Conservation (phyloP, 495 filamentous ascomycete genomes). For the Aspergillus leporis region DNA sequence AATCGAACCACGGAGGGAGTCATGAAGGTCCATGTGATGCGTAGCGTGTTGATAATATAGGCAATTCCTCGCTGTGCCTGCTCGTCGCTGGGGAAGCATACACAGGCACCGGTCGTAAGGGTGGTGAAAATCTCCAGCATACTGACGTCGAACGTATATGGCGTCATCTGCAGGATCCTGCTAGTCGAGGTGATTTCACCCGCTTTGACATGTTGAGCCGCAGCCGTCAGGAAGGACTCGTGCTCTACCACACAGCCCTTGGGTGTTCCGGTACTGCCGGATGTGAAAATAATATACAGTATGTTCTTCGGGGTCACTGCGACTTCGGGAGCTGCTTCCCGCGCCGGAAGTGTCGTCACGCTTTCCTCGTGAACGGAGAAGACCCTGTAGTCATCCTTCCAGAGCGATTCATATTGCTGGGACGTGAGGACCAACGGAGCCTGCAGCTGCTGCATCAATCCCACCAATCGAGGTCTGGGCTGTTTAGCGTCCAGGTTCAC, state of each 20-base stretch:
- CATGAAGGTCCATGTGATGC: conserved; percentile 29
- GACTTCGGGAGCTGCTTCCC: conserved; percentile 27
- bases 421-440: neutral
- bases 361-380: neutral
- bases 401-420: neutral
- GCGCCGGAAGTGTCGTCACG: neutral
- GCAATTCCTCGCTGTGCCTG: conserved; percentile 29
- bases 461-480: conserved; percentile 50
- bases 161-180: neutral
- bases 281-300: conserved; percentile 48
- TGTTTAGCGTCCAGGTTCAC: conserved; percentile 55
- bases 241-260: conserved; percentile 26
- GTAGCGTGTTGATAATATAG: conserved; percentile 24
- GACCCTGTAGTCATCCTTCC: neutral
- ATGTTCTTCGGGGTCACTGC: conserved; percentile 25
- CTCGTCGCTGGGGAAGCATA: conserved; percentile 16
- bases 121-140: neutral
- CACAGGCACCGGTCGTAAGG: neutral
- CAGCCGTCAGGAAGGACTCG: neutral
- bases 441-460: conserved; percentile 24
- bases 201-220: neutral
- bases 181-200: neutral
- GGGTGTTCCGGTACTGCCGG: conserved; percentile 47
- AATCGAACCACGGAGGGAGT: conserved; percentile 45
- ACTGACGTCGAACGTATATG: neutral